phyloP scores from a whole-genome alignment of 2,329 filamentous ascomycete species.

The Fonsecaea nubica region DNA sequence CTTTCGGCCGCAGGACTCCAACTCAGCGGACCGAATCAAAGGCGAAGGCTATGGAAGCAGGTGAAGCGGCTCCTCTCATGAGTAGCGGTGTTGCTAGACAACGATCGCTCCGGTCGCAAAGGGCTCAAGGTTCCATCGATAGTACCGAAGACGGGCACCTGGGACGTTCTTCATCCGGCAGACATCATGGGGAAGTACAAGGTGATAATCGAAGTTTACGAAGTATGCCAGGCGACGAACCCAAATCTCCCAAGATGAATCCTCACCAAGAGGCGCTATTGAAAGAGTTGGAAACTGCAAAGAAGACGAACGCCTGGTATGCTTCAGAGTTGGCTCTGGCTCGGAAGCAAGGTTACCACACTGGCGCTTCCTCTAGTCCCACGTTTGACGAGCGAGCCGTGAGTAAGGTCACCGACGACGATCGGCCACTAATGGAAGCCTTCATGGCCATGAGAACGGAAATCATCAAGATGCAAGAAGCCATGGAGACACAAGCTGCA shows the following conservation, averaged over 20 bases:
- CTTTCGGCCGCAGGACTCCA: conserved; percentile 70
- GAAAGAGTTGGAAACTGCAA: conserved; percentile 84
- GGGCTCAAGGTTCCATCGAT: conserved; percentile 71
- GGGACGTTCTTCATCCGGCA: conserved; percentile 44
- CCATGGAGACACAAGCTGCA: conserved; percentile 86
- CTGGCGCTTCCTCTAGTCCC: conserved; percentile 72
- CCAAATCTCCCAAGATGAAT: conserved; percentile 53
- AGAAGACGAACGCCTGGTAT: conserved; percentile 94
- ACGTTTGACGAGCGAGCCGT: conserved; percentile 76
- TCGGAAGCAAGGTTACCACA: conserved; percentile 83
- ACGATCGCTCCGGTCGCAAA: conserved; percentile 63
- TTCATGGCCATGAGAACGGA: conserved; percentile 90
- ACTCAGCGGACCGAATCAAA: conserved; percentile 57
- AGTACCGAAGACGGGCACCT: conserved; percentile 66
- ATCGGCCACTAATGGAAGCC: conserved; percentile 89
- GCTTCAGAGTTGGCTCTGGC: conserved; percentile 92
- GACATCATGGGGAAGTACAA: conserved; percentile 45
- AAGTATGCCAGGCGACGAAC: conserved; percentile 50
- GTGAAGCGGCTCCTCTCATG: conserved; percentile 54
- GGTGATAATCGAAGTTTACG: conserved; percentile 52
- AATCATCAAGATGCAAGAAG: conserved; percentile 83
- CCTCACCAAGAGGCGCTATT: conserved; percentile 68
- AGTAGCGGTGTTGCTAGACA: conserved; percentile 51
- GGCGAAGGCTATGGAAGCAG: conserved; percentile 53
- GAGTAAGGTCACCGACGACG: conserved; percentile 87